Evolutionary conservation across 768 basidiomycete species (phyloP).

Genomic region (Pisolithus tinctorius): DNA sequence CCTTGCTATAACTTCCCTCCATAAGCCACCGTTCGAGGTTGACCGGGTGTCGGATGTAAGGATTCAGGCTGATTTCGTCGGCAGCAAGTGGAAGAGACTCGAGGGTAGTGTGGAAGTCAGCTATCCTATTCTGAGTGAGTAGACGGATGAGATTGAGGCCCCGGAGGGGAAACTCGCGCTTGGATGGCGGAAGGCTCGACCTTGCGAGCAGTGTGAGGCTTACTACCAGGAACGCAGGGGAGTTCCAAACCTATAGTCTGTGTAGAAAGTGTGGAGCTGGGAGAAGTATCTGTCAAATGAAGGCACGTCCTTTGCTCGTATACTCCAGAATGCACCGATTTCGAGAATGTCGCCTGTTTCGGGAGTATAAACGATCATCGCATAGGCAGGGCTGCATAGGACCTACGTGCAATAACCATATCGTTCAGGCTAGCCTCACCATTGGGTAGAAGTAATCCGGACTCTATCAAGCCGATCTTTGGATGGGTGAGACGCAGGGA

Average conservation of each 20-base stretch:
- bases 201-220: slow-evolving; percentile 28
- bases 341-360: slow-evolving; percentile 85
- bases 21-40: slow-evolving; percentile 96
- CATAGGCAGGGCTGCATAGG: background rate
- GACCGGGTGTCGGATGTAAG: slow-evolving; percentile 77
- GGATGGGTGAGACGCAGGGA: slow-evolving; percentile 2
- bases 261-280: slow-evolving; percentile 86
- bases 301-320: slow-evolving; percentile 80
- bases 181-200: slow-evolving; percentile 71
- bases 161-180: slow-evolving; percentile 81
- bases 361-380: background rate
- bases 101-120: slow-evolving; percentile 94
- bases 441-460: slow-evolving; percentile 71
- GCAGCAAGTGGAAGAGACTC: slow-evolving; percentile 78
- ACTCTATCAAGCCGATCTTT: slow-evolving; percentile 72
- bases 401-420: slow-evolving; percentile 68
- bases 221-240: background rate
- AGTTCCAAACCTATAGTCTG: slow-evolving; percentile 58
- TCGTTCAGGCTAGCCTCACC: slow-evolving; percentile 58
- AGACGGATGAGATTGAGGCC: slow-evolving; percentile 93
- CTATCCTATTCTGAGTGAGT: slow-evolving; percentile 92
- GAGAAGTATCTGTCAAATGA: slow-evolving; percentile 95
- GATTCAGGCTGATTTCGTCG: slow-evolving; percentile 59
- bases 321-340: slow-evolving; percentile 91
- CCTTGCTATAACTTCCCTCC: slow-evolving; percentile 98